Base-by-base conservation (phyloP, 2,329 filamentous ascomycete genomes). In the Cytospora paraplurivora region DNA sequence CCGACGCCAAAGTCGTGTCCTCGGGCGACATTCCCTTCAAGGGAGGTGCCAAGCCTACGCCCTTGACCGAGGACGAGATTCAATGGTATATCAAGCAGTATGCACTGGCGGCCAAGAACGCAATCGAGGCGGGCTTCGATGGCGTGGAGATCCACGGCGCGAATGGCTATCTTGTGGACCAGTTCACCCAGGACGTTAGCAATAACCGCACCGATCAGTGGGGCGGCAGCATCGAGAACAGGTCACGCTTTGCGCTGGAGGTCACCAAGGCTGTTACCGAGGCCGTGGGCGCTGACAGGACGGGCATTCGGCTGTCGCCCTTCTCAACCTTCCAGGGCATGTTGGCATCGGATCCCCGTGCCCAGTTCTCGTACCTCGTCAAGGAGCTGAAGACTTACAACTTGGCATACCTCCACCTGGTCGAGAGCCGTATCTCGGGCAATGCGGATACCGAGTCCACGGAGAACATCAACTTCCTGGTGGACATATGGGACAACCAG, bases 281-380 rank as follows among this genome's bases (percentile, higher is more conserved):
- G 0, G 84, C 83, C 7, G 72, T 87, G 13, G 84, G 84, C 12
- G 73, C 78, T 0, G 76, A 83, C 13, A 75, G 76, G 60, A 76
- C 77, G 7, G 81, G 75, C n/a, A 82, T 87, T 56, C 78, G 86
- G 7, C 69, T 89, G 19, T 80, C 76, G 7, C 85, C 85, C 0
- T 88, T 79, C 72, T 80, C 77, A 54, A 72, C 72, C 3, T 88
- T 84, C 76, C 84, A 88, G 67, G 79, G 78, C 60, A 85, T 88
- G 84, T 74, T 74, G 52, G 86, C 86, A 81, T 71, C 72, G 0
- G 81, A 88, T 54, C 85, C 86, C 0, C 66, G 81, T 10, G 81
- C 84, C 1, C 83, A 88, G 67, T 89, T 88, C 71, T 74, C 73
- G 4, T 76, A 88, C 68, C 70, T 88, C 17, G 75, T 83, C 34